Conservation (phyloP, 1,139 yeast species). For the Suhomyces kunorum region DNA sequence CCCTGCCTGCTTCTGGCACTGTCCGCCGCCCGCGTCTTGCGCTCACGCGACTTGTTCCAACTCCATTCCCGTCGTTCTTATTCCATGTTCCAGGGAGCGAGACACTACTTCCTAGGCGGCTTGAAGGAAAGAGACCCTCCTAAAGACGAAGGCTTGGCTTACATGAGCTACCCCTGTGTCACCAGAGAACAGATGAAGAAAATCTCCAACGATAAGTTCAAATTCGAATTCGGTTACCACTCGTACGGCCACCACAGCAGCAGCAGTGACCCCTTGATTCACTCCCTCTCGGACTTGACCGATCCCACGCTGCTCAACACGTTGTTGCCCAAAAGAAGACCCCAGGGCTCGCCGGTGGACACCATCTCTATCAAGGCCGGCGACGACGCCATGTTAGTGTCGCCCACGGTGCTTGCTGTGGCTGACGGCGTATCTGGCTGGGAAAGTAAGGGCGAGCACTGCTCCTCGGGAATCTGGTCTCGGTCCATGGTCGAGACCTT, state of each 20-base stretch:
- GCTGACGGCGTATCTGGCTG: constrained; percentile 68
- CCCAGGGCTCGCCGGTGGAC: constrained; percentile 55
- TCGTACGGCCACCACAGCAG: constrained; percentile 53
- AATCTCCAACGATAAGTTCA: constrained; percentile 40
- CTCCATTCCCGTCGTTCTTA: background rate
- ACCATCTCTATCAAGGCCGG: constrained; percentile 58
- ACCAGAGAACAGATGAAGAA: constrained; percentile 44
- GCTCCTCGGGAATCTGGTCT: constrained; percentile 57
- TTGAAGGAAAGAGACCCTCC: constrained; percentile 18
- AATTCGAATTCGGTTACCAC: constrained; percentile 49
- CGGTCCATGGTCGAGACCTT: constrained; percentile 56
- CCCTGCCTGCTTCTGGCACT: background rate
- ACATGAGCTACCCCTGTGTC: constrained; percentile 44
- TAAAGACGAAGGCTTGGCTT: constrained; percentile 35
- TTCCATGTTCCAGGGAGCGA: constrained; percentile 27
- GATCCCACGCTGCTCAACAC: constrained; percentile 51
- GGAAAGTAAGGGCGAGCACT: constrained; percentile 46
- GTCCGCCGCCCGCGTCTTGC: background rate
- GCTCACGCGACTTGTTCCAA: background rate
- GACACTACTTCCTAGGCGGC: constrained; percentile 31
- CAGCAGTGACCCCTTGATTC: constrained; percentile 42
- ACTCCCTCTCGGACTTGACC: constrained; percentile 52
- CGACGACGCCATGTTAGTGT: constrained; percentile 63
- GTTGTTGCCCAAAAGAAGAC: constrained; percentile 52
- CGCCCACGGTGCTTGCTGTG: constrained; percentile 55